Evolutionary conservation across 2,329 filamentous ascomycete genomes (phyloP).

Genomic region (Corinectria fuckeliana): DNA sequence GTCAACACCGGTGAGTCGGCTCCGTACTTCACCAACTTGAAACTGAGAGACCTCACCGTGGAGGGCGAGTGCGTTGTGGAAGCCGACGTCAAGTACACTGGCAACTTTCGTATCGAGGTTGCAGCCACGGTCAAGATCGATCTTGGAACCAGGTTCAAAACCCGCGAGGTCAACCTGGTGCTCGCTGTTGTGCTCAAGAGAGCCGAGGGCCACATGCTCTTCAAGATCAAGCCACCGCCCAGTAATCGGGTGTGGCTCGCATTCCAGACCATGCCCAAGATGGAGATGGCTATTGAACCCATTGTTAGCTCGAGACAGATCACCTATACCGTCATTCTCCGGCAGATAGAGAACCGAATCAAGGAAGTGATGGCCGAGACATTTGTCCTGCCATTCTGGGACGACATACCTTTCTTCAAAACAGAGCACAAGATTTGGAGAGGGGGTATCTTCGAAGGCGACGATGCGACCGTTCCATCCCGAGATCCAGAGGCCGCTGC

Average conservation of each 20-base stretch:
- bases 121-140: slow-evolving; percentile 94
- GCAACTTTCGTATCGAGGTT: slow-evolving; percentile 88
- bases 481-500: slow-evolving; percentile 28
- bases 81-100: slow-evolving; percentile 85
- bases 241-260: slow-evolving; percentile 97
- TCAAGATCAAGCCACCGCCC: slow-evolving; percentile 92
- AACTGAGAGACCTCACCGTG: slow-evolving; percentile 86
- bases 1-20: slow-evolving; percentile 88
- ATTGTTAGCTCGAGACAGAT: slow-evolving; percentile 96
- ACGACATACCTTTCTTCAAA: slow-evolving; percentile 89
- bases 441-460: slow-evolving; percentile 79
- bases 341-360: slow-evolving; percentile 93
- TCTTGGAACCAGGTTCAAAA: slow-evolving; percentile 85
- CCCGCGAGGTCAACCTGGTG: slow-evolving; percentile 86
- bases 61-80: slow-evolving; percentile 90
- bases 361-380: slow-evolving; percentile 94
- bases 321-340: slow-evolving; percentile 88
- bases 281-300: slow-evolving; percentile 93
- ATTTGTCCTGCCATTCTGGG: slow-evolving; percentile 92
- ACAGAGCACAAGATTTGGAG: slow-evolving; percentile 80
- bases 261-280: slow-evolving; percentile 91
- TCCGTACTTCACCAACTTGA: slow-evolving; percentile 87
- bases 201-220: slow-evolving; percentile 81
- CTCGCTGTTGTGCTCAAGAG: slow-evolving; percentile 85
- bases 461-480: slow-evolving; percentile 51